These are phyloP conservation scores for Kuraishia hungarica DNA, from an alignment of 805 yeast species.

Conservation along the genomic window DNA sequence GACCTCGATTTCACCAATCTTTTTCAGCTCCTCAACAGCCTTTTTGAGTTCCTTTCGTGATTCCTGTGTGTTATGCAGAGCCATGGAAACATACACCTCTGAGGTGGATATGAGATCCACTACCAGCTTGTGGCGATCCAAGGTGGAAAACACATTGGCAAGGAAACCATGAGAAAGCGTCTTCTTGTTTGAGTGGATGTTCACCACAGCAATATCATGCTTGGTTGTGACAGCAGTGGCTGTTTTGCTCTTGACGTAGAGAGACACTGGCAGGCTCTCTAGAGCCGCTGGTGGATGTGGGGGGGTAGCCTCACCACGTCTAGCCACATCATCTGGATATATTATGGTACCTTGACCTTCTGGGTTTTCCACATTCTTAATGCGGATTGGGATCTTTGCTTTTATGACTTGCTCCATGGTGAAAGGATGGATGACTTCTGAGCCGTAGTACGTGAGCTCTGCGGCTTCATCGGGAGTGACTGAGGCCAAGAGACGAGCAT, in stretches of 20 bases:
- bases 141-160: conserved; percentile 79
- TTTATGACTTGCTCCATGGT: conserved; percentile 98
- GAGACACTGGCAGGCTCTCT: conserved; percentile 32
- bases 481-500: conserved; percentile 73
- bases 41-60: conserved; percentile 42
- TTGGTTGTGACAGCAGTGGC: conserved; percentile 97
- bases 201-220: conserved; percentile 83
- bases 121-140: conserved; percentile 77
- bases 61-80: conserved; percentile 73
- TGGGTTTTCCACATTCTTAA: conserved; percentile 93
- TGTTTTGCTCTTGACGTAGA: conserved; percentile 42
- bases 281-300: conserved; percentile 89
- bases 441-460: conserved; percentile 94
- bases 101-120: conserved; percentile 96
- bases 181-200: conserved; percentile 90
- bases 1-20: conserved; percentile 83
- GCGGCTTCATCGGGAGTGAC: conserved; percentile 99
- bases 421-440: conserved; percentile 97
- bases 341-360: conserved; percentile 88
- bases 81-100: conserved; percentile 98
- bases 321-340: conserved; percentile 83
- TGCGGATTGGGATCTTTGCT: conserved; percentile 93
- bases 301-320: conserved; percentile 84
- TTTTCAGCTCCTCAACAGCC: conserved; percentile 72
- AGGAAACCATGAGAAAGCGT: conserved; percentile 91